Conservation (phyloP, 2,329 filamentous ascomycete genomes). For the Xylariaceae sp. region DNA sequence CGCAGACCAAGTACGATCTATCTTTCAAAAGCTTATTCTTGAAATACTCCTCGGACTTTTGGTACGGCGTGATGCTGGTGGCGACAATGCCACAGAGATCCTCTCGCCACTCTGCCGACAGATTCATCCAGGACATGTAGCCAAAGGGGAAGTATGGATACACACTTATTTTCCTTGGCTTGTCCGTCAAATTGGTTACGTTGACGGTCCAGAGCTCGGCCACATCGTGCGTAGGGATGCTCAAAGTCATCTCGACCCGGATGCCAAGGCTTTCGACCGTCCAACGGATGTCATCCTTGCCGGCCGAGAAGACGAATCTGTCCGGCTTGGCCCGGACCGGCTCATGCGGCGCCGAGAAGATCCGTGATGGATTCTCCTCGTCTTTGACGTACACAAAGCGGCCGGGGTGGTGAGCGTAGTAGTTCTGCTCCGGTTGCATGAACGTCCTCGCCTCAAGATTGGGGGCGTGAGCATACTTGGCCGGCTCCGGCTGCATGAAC, state of each 20-base stretch:
- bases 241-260: conserved; percentile 48
- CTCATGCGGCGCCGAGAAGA: conserved; percentile 55
- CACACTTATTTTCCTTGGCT: conserved; percentile 45
- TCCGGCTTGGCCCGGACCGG: conserved; percentile 47
- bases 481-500: conserved; percentile 58
- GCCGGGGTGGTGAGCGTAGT: conserved; percentile 55
- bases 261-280: conserved; percentile 47
- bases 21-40: conserved; percentile 56
- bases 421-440: conserved; percentile 58
- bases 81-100: conserved; percentile 48
- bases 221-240: conserved; percentile 50
- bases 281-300: conserved; percentile 54
- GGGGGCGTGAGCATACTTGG: conserved; percentile 56
- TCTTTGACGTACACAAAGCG: conserved; percentile 58
- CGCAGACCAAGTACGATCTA: conserved; percentile 54
- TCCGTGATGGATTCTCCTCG: conserved; percentile 36
- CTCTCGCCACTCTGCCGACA: conserved; percentile 48
- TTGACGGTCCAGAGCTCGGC: conserved; percentile 53
- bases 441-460: conserved; percentile 57
- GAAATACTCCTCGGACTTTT: conserved; percentile 53
- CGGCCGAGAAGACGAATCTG: conserved; percentile 49
- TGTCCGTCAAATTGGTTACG: conserved; percentile 45
- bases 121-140: conserved; percentile 63
- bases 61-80: conserved; percentile 53
- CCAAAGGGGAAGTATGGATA: conserved; percentile 56